A percentile compares a stretch with the other conserved stretches of the same genome.
Conservation (phyloP, 306 rosid genomes). For the Fagus sylvatica region DNA sequence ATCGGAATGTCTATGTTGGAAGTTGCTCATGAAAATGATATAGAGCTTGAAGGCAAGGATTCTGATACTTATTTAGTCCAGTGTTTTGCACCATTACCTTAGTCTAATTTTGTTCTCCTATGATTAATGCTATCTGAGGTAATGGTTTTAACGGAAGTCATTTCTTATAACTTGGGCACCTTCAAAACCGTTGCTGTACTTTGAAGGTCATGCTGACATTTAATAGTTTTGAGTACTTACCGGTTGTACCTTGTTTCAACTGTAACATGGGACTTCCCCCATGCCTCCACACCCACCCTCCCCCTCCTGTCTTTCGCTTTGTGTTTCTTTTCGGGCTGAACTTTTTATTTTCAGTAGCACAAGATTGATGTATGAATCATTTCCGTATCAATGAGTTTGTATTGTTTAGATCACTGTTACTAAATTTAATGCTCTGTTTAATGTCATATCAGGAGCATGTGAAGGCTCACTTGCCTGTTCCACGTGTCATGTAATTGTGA, state of each 20-base stretch:
- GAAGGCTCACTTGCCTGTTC: constrained; percentile 89
- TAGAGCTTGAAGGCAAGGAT: constrained; percentile 86
- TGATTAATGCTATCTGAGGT: not conserved
- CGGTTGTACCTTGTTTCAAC: not conserved
- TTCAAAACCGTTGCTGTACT: not conserved
- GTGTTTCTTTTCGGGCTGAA: not conserved
- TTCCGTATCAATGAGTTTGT: not conserved
- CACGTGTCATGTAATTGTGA: constrained; percentile 82
- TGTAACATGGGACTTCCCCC: not conserved
- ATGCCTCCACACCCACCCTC: not conserved
- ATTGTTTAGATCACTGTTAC: not conserved
- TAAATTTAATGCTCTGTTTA: constrained; percentile 22
- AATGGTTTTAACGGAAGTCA: not conserved
- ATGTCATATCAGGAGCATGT: constrained; percentile 74
- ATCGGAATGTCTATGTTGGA: constrained; percentile 91
- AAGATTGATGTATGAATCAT: not conserved
- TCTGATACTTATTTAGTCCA: constrained; percentile 23
- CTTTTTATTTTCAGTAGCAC: not conserved
- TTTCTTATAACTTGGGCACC: not conserved
- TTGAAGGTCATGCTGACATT: not conserved
- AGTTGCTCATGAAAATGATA: constrained; percentile 94
- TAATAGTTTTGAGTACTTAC: not conserved
- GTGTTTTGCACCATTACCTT: not conserved
- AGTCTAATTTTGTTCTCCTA: constrained; percentile 6
- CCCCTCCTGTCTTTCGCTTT: not conserved